A percentile compares a stretch with the other conserved stretches of the same genome.
These are phyloP conservation scores for Neocucurbitaria cava DNA, from an alignment of 2,329 filamentous ascomycete genomes.

Conservation along the genomic window DNA sequence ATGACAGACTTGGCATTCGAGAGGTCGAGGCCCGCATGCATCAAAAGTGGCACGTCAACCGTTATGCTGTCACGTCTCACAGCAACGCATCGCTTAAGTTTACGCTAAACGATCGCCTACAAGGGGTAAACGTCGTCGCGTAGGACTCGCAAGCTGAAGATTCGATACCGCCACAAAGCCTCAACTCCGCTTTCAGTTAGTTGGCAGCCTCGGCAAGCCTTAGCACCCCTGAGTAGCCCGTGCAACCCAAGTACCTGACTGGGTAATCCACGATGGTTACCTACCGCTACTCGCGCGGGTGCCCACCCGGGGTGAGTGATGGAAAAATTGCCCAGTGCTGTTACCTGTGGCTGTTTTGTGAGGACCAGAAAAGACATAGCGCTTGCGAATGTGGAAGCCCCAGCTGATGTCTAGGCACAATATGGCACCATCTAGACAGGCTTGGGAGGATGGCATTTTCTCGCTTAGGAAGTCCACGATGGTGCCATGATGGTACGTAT, in stretches of 20 bases:
- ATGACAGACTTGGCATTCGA: not conserved
- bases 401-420: not conserved
- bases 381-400: not conserved
- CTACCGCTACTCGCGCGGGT: not conserved
- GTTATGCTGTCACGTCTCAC: slow-evolving; percentile 1
- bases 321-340: not conserved
- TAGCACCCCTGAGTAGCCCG: not conserved
- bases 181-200: not conserved
- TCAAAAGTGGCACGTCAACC: not conserved
- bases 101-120: not conserved
- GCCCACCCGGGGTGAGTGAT: not conserved
- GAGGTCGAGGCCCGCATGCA: not conserved
- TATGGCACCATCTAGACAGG: not conserved
- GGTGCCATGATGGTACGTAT: not conserved
- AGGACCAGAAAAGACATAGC: not conserved
- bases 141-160: not conserved
- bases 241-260: not conserved
- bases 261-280: not conserved
- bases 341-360: not conserved
- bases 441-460: not conserved
- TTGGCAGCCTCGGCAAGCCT: too few species aligned
- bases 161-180: slow-evolving; percentile 2
- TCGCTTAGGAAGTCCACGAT: not conserved
- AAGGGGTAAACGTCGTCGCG: not conserved
- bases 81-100: not conserved